Evolutionary conservation across 1,284 basidiomycete species (phyloP), one percentile per base, ranked within the genome.

Genomic region (Ganoderma sinense): DNA sequence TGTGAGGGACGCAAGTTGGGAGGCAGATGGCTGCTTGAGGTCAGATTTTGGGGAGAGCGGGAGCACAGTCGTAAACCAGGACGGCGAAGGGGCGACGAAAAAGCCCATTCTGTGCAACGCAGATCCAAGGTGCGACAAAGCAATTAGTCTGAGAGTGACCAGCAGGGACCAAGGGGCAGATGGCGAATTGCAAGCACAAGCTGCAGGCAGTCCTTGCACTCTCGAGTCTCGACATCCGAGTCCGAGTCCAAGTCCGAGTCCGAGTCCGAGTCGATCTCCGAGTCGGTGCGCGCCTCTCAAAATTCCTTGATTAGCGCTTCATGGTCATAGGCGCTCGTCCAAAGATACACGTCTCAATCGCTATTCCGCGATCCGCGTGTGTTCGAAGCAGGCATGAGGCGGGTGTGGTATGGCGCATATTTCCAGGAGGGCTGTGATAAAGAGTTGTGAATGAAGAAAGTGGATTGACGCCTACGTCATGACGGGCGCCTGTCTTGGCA

Each of bases 1-100:
- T 3, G 83, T 81, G 55, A 91, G 80, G 16, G 82, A 75, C 2
- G 85, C 71, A 11, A 91, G 78, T 73, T 87, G 84, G 18, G 83
- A 74, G 0, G 87, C 74, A 1, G 86, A 82, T 16, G 85, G 81
- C 1, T 80, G 71, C 4, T 82, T 75, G 8, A 80, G 68, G 26
- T 68, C 69, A 26, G 78, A 31, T 10, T 77, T 70, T n/a, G 77
- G 66, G 53, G 73, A 62, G 45, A 76, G 84, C 59, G 70, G 78
- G 36, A 76, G 80, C 16, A 87, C 74, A 13, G 83, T 79, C 33
- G 82, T 78, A 76, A 92, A 89, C 92, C 92, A 94, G 63, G 87
- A 84, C 1, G 91, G 82, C 10, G 83, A 83, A 0, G 90, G 88
- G 26, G 85, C 82, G 65, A 90, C 78, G 43, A 88, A 68, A 58